A percentile compares a stretch with the other conserved stretches of the same genome.
Evolutionary conservation across 306 rosid genomes (phyloP).

Genomic region (Acacia acuminata): DNA sequence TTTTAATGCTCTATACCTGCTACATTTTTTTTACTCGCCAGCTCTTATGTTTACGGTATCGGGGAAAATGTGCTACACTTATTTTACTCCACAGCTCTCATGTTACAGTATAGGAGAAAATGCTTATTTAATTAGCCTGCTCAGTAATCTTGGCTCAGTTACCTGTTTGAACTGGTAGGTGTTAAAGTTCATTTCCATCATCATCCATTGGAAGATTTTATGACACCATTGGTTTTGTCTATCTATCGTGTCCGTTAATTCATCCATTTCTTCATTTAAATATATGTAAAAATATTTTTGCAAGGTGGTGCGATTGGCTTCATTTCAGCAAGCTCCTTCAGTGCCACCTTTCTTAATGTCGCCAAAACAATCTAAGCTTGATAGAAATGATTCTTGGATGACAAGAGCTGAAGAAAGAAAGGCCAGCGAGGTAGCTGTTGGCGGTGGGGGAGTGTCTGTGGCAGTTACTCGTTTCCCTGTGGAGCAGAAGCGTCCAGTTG

Average conservation of each 20-base stretch:
- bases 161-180: no score
- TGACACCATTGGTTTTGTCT: no score
- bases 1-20: not conserved
- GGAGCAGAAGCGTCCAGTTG: slow-evolving; percentile 98
- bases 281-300: not conserved
- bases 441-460: slow-evolving; percentile 98
- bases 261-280: slow-evolving; percentile 11
- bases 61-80: not conserved
- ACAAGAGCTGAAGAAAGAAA: slow-evolving; percentile 64
- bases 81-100: no score
- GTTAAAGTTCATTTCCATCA: no score
- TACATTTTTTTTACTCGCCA: not conserved
- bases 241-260: not conserved
- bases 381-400: slow-evolving; percentile 59
- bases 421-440: slow-evolving; percentile 91
- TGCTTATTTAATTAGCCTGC: no score
- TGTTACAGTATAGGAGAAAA: no score
- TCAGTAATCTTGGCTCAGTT: no score
- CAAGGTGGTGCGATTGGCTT: slow-evolving; percentile 98
- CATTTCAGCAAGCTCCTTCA: slow-evolving; percentile 98
- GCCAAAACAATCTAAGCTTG: slow-evolving; percentile 75
- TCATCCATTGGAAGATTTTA: no score
- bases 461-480: slow-evolving; percentile 93
- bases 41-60: not conserved
- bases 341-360: slow-evolving; percentile 84